These are phyloP conservation scores for Ophiostoma populinum DNA, from an alignment of 2,329 filamentous ascomycete genomes.

Conservation along the genomic window DNA sequence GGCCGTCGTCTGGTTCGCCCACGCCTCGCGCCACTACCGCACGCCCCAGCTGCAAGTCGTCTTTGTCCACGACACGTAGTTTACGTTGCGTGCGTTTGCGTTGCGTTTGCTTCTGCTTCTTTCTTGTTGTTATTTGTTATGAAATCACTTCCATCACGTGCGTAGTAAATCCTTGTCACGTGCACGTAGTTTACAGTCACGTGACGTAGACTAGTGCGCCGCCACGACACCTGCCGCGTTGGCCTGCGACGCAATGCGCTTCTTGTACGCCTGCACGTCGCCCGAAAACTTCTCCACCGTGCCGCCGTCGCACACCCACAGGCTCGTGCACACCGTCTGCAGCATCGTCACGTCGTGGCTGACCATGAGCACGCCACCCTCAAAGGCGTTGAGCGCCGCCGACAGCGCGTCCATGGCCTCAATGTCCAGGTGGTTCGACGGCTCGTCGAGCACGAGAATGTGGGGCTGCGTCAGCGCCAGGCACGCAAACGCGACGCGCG, in stretches of 20 bases:
- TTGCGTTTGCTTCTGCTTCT: no score
- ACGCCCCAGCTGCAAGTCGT: not conserved
- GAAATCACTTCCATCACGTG: no score
- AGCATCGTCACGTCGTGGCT: constrained; percentile 98
- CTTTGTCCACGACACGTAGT: constrained; percentile 1
- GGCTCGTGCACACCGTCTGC: constrained; percentile 80
- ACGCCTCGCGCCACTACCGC: not conserved
- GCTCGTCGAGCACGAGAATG: constrained; percentile 94
- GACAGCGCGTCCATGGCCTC: constrained; percentile 96
- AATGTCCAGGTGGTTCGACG: constrained; percentile 96
- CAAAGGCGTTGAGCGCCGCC: constrained; percentile 66
- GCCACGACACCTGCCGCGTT: constrained; percentile 74
- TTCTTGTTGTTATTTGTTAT: no score
- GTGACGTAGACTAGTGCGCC: constrained; percentile 39
- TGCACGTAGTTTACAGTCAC: no score
- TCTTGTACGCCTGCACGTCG: constrained; percentile 94
- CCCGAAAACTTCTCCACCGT: constrained; percentile 93
- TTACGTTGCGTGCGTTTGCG: no score
- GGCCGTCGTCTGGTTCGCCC: constrained; percentile 28
- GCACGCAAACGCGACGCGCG: constrained; percentile 95
- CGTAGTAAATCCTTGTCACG: no score
- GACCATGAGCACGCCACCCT: constrained; percentile 95
- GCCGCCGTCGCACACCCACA: constrained; percentile 94
- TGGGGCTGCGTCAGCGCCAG: constrained; percentile 85
- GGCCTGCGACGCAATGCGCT: constrained; percentile 79